Evolutionary conservation across 148 eudicot genomes (phyloP).

Genomic region (Fagopyrum esculentum): DNA sequence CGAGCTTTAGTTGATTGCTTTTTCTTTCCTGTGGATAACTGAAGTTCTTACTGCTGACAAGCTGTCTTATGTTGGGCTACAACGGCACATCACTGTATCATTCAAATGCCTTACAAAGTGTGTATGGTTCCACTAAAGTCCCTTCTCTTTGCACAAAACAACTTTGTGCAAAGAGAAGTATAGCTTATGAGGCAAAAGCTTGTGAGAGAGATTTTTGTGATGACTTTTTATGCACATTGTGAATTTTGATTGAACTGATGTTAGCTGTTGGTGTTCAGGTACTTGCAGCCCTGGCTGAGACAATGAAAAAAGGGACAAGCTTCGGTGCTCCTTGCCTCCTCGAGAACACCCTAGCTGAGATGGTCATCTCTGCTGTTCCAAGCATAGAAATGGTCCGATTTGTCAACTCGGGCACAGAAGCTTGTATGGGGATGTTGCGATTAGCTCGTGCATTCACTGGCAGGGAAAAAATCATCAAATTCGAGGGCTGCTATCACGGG

Average conservation of each 20-base stretch:
- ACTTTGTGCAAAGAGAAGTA: background rate
- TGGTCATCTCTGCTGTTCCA: conserved; percentile 96
- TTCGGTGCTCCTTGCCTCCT: conserved; percentile 98
- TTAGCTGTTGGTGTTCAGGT: conserved; percentile 41
- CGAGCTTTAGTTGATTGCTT: background rate
- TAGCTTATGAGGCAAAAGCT: too few species aligned
- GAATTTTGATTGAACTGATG: background rate
- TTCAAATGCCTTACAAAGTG: background rate
- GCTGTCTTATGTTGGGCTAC: background rate
- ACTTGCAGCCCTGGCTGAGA: conserved; percentile 82
- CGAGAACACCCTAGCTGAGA: conserved; percentile 75
- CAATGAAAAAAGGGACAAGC: conserved; percentile 98
- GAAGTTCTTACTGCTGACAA: background rate
- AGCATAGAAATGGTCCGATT: conserved; percentile 97
- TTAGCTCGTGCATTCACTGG: conserved; percentile 91
- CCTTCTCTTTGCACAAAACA: too few species aligned
- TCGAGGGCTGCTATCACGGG: conserved; percentile 98
- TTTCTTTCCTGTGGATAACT: background rate
- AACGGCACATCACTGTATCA: background rate
- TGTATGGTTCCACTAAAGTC: too few species aligned
- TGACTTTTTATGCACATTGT: background rate
- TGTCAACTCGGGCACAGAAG: conserved; percentile 97
- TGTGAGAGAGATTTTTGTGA: too few species aligned
- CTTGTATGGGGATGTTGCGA: conserved; percentile 94
- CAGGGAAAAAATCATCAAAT: conserved; percentile 70